phyloP scores from a whole-genome alignment of 345 rosid species.

The Eucalyptus victrix region DNA sequence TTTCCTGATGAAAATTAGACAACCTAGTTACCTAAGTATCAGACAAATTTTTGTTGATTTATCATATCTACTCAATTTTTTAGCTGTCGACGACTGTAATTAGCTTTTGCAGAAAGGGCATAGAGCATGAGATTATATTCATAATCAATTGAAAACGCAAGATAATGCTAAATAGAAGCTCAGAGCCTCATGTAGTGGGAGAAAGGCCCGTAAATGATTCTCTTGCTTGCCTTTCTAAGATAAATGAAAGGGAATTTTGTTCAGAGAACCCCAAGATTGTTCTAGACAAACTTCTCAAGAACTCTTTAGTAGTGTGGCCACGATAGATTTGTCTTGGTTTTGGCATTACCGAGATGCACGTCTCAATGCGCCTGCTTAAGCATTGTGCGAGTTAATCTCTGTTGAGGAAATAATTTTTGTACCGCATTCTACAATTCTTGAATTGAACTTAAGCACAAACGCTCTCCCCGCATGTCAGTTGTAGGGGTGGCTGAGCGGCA shows the following conservation, averaged over 20 bases:
- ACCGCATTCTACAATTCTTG: background rate
- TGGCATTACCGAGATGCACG: background rate
- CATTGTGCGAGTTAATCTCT: background rate
- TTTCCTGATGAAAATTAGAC: background rate
- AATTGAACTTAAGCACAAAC: background rate
- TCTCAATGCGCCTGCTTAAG: background rate
- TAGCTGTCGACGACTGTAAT: no score
- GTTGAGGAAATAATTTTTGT: background rate
- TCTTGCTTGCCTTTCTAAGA: no score
- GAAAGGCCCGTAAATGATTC: no score
- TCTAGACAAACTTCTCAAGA: background rate
- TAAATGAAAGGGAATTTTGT: no score
- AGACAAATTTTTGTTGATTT: background rate
- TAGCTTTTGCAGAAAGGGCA: no score
- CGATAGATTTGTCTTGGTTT: background rate
- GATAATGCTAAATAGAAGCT: no score
- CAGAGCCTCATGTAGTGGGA: no score
- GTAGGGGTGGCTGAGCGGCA: background rate
- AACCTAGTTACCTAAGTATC: background rate
- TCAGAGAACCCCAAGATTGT: no score
- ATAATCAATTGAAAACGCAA: no score
- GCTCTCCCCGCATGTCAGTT: background rate
- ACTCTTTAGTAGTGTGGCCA: background rate
- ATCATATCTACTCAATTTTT: no score
- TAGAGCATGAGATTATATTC: no score